Evolutionary conservation across 2,329 filamentous ascomycete species (phyloP), one percentile per base, ranked within the genome.

Genomic region (Fusarium dimerum): DNA sequence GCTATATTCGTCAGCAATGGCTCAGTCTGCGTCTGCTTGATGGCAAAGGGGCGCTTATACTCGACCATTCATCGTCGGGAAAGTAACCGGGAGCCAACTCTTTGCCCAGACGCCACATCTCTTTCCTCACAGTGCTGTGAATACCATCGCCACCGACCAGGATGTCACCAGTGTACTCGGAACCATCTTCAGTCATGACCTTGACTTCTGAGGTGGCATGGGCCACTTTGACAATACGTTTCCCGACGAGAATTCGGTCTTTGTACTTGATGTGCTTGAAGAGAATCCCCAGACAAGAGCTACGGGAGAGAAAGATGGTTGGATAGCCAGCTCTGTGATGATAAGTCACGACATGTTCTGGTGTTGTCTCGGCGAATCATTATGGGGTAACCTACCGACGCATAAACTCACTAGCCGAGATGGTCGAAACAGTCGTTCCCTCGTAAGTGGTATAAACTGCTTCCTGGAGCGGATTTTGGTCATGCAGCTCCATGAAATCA

Each of bases 81-180:
- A 60, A 62, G 18, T 54, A 57, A 0, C 47, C 51, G 0, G 59
- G 58, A 0, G 43, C 44, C 2, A 13, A 11, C 10, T 56, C 6
- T 1, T 52, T 52, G 1, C 48, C 56, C 0, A 62, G 20, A n/a
- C 45, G 55, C 54, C 54, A 54, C 67, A 69, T 69, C 30, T 72
- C 67, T 5, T 55, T 42, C 6, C 75, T 60, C 2, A 73, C 63
- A 0, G 52, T 57, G 56, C 75, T 77, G 50, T 75, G 66, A 16
- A 77, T 66, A 1, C 76, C 9, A 16, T 39, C 53, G 1, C 3
- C 4, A 12, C 73, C 72, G 4, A 75, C 61, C 1, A 76, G 57
- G 1, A 76, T 57, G 38, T 66, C 59, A 1, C 69, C 73, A 2
- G 54, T 47, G 43, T 67, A 68, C 0, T 43, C 48, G 1, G 57